Evolutionary conservation across 129 eudicot species (phyloP), one percentile per base, ranked within the genome.

Genomic region (Oenanthe sinensis): DNA sequence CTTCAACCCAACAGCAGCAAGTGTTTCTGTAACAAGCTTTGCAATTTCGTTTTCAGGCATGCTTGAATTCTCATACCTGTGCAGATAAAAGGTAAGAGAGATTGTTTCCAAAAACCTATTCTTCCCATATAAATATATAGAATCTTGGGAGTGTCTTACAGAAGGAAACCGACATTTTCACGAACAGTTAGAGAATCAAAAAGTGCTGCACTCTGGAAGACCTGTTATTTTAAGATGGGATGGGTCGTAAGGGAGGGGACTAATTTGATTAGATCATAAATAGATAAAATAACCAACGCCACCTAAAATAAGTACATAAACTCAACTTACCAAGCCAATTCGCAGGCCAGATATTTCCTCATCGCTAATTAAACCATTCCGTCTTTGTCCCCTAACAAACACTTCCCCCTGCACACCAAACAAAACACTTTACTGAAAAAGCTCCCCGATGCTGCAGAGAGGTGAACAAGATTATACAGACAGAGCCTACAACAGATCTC

Each of bases 1-100:
- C 93, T 91, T 94, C 82, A 94, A 81, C 58, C 98, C 98, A 82
- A 94, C 98, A 55, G 98, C 96, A 71, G 96, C 98, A 68, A 94
- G 81, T 42, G 96, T 94, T 81, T 94, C 96, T 43, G 98, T 77
- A 63, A 94, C 98, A 75, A 94, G 93, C 76, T 85, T 83, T 24
- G 87, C 82, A 81, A 94, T 94, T 80, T 94, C 83, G 83, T 87
- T 89, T n/a, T 82, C 91, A 0, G 98, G 86, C 97, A 91, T 90
- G 78, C 82, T 87, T 52, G 97, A 91, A 79, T 91, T 84, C 79
- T 94, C 98, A 50, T 94, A 93, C 83, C 98, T 93, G 72, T 49
- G 16, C 43, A 50, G 17, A 16, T 48, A 73, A 8, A 69, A 63
- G 30, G 76, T 40, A 78, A n/a, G n/a, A 63, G 37, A 68, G 33